Conservation (phyloP, 345 rosid genomes). For the Salix dunnii region DNA sequence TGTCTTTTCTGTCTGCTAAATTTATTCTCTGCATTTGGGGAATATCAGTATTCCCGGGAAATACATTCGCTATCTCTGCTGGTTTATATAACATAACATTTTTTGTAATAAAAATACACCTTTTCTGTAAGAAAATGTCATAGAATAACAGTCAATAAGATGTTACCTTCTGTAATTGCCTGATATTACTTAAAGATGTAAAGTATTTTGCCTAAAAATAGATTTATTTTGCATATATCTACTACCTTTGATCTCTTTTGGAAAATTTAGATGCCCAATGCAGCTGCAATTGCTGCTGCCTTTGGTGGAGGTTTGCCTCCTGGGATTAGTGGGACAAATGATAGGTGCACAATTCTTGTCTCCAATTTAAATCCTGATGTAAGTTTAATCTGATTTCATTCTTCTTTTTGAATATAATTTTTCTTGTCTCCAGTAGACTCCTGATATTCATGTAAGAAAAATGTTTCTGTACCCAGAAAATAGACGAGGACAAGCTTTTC, state of each 20-base stretch:
- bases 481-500: constrained; percentile 94
- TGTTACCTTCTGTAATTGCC: constrained; percentile 1
- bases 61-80: not conserved
- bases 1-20: not conserved
- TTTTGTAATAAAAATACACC: not conserved
- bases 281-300: constrained; percentile 91
- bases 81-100: not conserved
- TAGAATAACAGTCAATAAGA: not conserved
- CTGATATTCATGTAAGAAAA: constrained; percentile 14
- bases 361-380: constrained; percentile 92
- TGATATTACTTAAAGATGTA: not conserved
- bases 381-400: constrained; percentile 27
- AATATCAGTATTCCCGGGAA: not conserved
- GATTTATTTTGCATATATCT: not conserved
- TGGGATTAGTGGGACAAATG: constrained; percentile 90
- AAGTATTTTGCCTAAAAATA: not conserved
- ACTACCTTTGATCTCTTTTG: not conserved
- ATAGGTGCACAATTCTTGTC: constrained; percentile 82
- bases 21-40: not conserved
- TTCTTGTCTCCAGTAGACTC: not conserved
- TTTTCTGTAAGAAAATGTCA: not conserved
- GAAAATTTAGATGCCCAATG: constrained; percentile 71
- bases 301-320: constrained; percentile 97
- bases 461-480: constrained; percentile 42
- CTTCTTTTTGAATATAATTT: not conserved